These are phyloP conservation scores for Claviceps pazoutovae DNA, from an alignment of 2,329 filamentous ascomycete species.

Conservation along the genomic window DNA sequence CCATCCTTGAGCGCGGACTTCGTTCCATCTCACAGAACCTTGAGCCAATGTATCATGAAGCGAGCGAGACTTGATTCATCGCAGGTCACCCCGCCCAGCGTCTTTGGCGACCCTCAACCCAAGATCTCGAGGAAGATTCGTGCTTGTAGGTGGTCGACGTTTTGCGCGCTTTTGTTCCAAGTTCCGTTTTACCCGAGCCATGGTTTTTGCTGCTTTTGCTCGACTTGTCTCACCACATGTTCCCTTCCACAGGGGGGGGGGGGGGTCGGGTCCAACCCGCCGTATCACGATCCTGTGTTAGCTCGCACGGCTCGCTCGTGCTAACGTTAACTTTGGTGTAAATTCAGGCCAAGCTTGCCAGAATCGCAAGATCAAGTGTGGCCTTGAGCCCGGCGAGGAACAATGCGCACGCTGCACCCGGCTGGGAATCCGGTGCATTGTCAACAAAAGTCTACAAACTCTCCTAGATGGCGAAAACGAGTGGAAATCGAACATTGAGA, in stretches of 20 bases:
- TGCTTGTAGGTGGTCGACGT: slow-evolving; percentile 16
- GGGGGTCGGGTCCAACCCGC: not conserved
- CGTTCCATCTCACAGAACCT: not conserved
- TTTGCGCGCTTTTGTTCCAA: not conserved
- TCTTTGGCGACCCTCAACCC: slow-evolving; percentile 9
- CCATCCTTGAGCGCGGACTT: slow-evolving; percentile 14
- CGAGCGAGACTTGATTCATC: slow-evolving; percentile 10
- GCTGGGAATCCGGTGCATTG: slow-evolving; percentile 35
- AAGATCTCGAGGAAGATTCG: slow-evolving; percentile 20
- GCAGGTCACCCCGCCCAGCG: slow-evolving; percentile 7
- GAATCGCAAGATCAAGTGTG: slow-evolving; percentile 40
- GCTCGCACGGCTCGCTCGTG: not conserved
- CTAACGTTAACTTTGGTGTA: not conserved
- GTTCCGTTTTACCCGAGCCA: not conserved
- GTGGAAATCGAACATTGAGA: slow-evolving; percentile 22
- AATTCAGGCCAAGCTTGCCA: slow-evolving; percentile 30
- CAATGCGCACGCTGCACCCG: slow-evolving; percentile 35
- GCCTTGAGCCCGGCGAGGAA: slow-evolving; percentile 28
- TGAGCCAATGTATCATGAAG: slow-evolving; percentile 9
- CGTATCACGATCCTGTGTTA: not conserved
- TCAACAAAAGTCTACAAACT: slow-evolving; percentile 42
- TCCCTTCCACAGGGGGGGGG: not conserved
- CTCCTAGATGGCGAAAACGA: slow-evolving; percentile 38
- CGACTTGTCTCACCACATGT: not conserved
- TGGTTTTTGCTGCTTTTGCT: not conserved